Conservation (phyloP, 306 rosid genomes). For the Hippophae rhamnoides region DNA sequence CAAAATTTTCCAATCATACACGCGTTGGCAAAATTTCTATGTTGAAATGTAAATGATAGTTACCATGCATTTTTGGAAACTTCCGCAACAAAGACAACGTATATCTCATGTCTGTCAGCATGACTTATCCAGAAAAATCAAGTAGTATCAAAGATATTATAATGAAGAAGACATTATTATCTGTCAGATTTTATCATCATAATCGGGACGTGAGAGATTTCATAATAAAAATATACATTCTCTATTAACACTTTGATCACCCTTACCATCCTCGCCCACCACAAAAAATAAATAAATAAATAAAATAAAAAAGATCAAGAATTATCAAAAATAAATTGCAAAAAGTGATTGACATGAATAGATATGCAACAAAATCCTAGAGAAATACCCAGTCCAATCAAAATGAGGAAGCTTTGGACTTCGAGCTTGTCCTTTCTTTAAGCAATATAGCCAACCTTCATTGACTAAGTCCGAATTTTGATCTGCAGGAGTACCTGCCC, state of each 20-base stretch:
- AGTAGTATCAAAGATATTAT: neutral
- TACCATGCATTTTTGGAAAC: neutral
- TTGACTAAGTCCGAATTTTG: slow-evolving; percentile 31
- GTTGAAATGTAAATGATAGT: neutral
- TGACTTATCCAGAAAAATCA: neutral
- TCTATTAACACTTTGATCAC: too few species aligned
- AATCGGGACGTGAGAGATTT: too few species aligned
- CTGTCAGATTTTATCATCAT: too few species aligned
- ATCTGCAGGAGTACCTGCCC: slow-evolving; percentile 30
- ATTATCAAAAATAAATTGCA: slow-evolving; percentile 5
- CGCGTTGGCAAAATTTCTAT: too few species aligned
- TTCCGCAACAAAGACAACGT: too few species aligned
- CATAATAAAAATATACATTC: too few species aligned
- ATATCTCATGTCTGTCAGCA: too few species aligned
- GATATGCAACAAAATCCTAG: slow-evolving; percentile 3
- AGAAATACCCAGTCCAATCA: slow-evolving; percentile 89
- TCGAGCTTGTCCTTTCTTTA: slow-evolving; percentile 74
- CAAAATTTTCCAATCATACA: too few species aligned
- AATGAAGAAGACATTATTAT: neutral
- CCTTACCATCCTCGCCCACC: neutral
- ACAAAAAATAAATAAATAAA: neutral
- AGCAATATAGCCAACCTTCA: slow-evolving; percentile 77
- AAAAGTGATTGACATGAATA: slow-evolving; percentile 7
- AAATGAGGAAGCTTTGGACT: slow-evolving; percentile 72
- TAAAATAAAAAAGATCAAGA: slow-evolving; percentile 8